phyloP scores from a whole-genome alignment of 1,284 basidiomycete species.

The Cronartium ribicola region DNA sequence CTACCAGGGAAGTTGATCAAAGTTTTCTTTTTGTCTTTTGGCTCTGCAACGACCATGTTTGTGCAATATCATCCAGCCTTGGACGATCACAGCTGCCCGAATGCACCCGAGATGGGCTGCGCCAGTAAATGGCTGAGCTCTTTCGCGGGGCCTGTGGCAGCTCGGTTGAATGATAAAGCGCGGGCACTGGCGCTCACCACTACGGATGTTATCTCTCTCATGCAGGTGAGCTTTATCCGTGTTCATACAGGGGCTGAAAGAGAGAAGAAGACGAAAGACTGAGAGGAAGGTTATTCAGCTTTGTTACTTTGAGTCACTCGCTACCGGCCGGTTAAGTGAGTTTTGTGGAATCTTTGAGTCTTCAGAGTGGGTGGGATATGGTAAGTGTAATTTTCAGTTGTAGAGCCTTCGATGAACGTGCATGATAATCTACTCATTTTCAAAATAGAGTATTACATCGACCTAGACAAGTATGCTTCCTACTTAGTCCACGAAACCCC shows the following conservation, averaged over 20 bases:
- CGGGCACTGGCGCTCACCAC: neutral
- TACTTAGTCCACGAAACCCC: neutral
- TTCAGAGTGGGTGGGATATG: conserved; percentile 14
- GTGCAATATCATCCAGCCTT: conserved; percentile 7
- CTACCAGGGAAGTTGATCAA: too few relatives aligned
- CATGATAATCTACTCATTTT: neutral
- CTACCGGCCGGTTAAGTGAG: conserved; percentile 4
- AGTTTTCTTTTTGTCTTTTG: too few relatives aligned
- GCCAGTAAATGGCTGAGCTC: conserved; percentile 4
- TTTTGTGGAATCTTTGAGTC: conserved; percentile 22
- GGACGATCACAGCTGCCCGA: conserved; percentile 36
- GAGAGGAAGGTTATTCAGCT: conserved; percentile 19
- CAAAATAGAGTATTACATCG: conserved; percentile 20
- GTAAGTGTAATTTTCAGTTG: neutral
- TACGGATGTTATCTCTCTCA: conserved; percentile 16
- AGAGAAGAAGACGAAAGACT: too few relatives aligned
- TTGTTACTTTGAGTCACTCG: conserved; percentile 31
- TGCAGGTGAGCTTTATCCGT: conserved; percentile 14
- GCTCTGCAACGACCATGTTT: too few relatives aligned
- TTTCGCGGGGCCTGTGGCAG: conserved; percentile 1
- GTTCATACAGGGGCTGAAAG: too few relatives aligned
- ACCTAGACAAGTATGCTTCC: conserved; percentile 22
- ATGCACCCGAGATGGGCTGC: neutral
- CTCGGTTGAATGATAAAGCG: conserved; percentile 17
- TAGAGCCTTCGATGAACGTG: neutral